Conservation (phyloP, 192 early-diverging fungal species). For the Backusella mclennaniae region DNA sequence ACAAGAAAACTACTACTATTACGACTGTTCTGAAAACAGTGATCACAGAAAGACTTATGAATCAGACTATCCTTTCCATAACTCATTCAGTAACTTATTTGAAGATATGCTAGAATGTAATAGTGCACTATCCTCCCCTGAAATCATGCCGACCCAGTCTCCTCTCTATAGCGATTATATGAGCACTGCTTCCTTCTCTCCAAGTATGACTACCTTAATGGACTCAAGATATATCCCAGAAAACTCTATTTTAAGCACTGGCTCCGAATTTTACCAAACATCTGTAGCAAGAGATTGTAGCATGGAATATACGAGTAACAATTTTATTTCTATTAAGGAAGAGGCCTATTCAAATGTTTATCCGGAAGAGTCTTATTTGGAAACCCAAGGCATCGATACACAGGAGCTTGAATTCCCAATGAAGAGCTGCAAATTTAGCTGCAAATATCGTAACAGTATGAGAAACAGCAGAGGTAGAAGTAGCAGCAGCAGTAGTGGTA, state of each 20-base stretch:
- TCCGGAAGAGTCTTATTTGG: neutral
- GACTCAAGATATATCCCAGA: neutral
- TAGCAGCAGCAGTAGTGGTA: neutral
- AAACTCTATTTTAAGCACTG: neutral
- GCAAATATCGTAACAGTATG: neutral
- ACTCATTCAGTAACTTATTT: constrained; percentile 2
- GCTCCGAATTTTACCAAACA: neutral
- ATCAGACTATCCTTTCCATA: neutral
- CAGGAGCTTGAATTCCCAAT: neutral
- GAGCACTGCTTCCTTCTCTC: neutral
- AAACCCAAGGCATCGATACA: neutral
- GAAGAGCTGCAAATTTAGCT: neutral
- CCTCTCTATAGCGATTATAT: neutral
- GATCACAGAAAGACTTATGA: neutral
- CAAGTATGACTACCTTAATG: neutral
- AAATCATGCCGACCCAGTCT: neutral
- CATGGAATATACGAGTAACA: neutral
- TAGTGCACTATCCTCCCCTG: neutral
- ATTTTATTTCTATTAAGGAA: neutral
- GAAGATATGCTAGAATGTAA: neutral
- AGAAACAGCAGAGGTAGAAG: neutral
- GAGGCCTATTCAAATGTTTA: neutral
- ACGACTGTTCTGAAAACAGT: neutral
- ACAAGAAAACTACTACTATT: neutral
- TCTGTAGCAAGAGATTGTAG: neutral